Percentiles rank a stretch among this genome's conserved stretches.
These are phyloP conservation scores for Spathaspora arborariae DNA, from an alignment of 805 yeast genomes.

Conservation along the genomic window DNA sequence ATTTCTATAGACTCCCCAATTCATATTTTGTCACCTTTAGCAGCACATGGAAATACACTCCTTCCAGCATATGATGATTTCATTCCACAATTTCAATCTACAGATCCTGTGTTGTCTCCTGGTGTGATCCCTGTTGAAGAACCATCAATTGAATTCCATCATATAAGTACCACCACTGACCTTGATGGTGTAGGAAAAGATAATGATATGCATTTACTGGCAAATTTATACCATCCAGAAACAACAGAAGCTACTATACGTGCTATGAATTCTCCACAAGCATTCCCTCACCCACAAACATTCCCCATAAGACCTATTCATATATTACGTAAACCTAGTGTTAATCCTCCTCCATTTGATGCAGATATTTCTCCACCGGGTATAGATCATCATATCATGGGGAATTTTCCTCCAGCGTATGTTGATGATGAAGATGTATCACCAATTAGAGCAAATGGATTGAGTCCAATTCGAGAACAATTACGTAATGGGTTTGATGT, in stretches of 20 bases:
- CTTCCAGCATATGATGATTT: conserved; percentile 63
- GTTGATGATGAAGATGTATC: conserved; percentile 15
- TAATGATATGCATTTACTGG: conserved; percentile 41
- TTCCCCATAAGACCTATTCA: conserved; percentile 50
- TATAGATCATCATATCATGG: conserved; percentile 4
- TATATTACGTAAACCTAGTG: conserved; percentile 49
- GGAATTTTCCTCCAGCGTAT: conserved; percentile 26
- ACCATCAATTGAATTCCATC: conserved; percentile 19
- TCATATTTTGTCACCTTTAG: conserved; percentile 69
- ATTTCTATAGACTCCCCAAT: conserved; percentile 94
- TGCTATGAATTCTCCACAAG: conserved; percentile 60
- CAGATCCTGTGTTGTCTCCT: conserved; percentile 44
- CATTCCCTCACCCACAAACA: conserved; percentile 46
- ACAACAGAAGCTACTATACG: conserved; percentile 27
- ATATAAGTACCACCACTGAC: conserved; percentile 19
- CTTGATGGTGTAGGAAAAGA: conserved; percentile 33
- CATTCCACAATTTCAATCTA: conserved; percentile 7
- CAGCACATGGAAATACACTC: conserved; percentile 77
- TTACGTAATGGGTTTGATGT: conserved; percentile 1
- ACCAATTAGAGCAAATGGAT: conserved; percentile 7
- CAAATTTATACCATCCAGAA: conserved; percentile 54
- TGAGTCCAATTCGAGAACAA: conserved; percentile 23
- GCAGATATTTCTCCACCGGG: conserved; percentile 18
- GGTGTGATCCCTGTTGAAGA: conserved; percentile 46
- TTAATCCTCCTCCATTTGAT: conserved; percentile 63